Percentiles rank a stretch among this genome's conserved stretches.
Evolutionary conservation across 129 eudicot species (phyloP).

Genomic region (Chrysanthemum makinoi): DNA sequence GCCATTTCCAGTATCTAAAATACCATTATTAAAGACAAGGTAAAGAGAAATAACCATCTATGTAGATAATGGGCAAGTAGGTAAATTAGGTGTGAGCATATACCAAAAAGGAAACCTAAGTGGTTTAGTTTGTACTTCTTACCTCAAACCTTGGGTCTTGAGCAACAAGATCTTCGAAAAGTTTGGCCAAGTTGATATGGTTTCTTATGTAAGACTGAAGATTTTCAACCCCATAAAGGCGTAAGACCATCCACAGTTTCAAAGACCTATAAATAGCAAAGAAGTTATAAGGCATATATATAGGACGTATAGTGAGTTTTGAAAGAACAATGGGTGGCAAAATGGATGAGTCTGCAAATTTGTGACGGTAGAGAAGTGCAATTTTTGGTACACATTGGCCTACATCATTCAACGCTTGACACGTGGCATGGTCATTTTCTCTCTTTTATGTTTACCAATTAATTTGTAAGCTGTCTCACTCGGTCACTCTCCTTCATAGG

Average conservation of each 20-base stretch:
- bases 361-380: not conserved
- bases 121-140: slow-evolving; percentile 38
- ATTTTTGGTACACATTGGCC: no score
- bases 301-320: not conserved
- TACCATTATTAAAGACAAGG: not conserved
- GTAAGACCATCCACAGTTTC: slow-evolving; percentile 95
- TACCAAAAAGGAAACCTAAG: not conserved
- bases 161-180: slow-evolving; percentile 65
- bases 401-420: not conserved
- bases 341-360: not conserved
- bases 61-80: not conserved
- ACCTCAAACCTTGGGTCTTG: slow-evolving; percentile 92
- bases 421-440: no score
- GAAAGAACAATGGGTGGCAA: not conserved
- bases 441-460: no score
- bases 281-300: not conserved
- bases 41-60: not conserved
- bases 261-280: slow-evolving; percentile 56
- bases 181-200: slow-evolving; percentile 73
- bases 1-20: not conserved
- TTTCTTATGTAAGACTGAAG: slow-evolving; percentile 88
- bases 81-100: not conserved
- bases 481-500: no score
- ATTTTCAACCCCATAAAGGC: slow-evolving; percentile 86
- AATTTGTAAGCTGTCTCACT: no score